Evolutionary conservation across 176 grass and related monocot species (phyloP).

Genomic region (Oryza nivara): DNA sequence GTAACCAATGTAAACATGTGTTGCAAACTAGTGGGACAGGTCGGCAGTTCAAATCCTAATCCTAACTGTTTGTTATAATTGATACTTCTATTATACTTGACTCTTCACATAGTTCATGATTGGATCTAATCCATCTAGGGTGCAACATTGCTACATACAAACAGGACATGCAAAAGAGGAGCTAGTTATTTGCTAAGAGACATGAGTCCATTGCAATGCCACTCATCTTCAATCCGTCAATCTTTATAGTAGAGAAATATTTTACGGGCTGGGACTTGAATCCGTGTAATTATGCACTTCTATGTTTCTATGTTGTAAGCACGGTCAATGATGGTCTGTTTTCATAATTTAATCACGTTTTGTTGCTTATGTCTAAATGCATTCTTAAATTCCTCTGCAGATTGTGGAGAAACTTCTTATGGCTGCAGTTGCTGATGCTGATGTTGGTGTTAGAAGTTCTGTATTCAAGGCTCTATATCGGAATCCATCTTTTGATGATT

Average conservation of each 20-base stretch:
- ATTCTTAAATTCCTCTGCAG: slow-evolving; percentile 57
- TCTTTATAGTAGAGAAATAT: slow-evolving; percentile 15
- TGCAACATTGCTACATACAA: background rate
- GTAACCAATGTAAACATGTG: slow-evolving; percentile 11
- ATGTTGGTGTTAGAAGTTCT: slow-evolving; percentile 88
- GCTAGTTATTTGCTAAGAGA: background rate
- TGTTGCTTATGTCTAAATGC: slow-evolving; percentile 27
- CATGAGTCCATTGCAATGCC: background rate
- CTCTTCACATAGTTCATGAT: slow-evolving; percentile 26
- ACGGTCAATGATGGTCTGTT: slow-evolving; percentile 5
- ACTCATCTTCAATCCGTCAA: slow-evolving; percentile 5
- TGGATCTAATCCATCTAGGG: background rate
- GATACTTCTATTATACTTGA: background rate
- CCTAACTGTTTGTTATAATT: background rate
- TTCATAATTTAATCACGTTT: slow-evolving; percentile 17
- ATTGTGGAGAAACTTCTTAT: slow-evolving; percentile 96
- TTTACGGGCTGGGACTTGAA: slow-evolving; percentile 12
- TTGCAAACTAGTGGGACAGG: background rate
- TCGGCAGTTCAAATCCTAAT: background rate
- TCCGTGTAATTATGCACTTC: background rate
- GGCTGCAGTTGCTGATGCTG: slow-evolving; percentile 90
- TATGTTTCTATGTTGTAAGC: slow-evolving; percentile 3
- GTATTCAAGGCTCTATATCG: slow-evolving; percentile 71
- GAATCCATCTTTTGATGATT: slow-evolving; percentile 86
- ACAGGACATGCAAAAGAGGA: background rate